A percentile compares a stretch with the other conserved stretches of the same genome.
Conservation (phyloP, 1,139 yeast species). For the Candida labiduridarum region DNA sequence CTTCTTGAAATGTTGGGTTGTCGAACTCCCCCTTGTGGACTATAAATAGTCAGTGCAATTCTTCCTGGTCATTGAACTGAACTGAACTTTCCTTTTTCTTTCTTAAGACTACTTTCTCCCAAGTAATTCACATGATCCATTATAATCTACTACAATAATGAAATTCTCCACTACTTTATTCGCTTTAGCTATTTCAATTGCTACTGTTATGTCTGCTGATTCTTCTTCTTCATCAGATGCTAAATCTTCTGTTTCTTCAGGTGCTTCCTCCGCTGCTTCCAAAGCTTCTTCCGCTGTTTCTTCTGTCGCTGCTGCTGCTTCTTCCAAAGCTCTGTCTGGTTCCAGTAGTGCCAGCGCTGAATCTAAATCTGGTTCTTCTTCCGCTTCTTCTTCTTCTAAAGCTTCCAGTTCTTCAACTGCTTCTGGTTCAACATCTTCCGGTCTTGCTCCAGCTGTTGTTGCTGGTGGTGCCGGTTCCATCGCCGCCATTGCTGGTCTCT, state of each 20-base stretch:
- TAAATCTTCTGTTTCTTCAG: constrained; percentile 11
- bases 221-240: constrained; percentile 11
- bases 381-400: constrained; percentile 19
- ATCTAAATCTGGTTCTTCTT: constrained; percentile 20
- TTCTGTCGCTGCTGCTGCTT: constrained; percentile 9
- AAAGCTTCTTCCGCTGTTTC: constrained; percentile 4
- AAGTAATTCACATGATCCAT: background rate
- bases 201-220: constrained; percentile 9
- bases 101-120: background rate
- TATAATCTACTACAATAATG: constrained; percentile 9
- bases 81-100: background rate
- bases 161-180: constrained; percentile 14
- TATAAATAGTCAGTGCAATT: background rate
- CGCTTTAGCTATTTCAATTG: constrained; percentile 12
- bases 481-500: constrained; percentile 32
- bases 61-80: no score
- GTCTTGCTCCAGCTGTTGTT: constrained; percentile 21
- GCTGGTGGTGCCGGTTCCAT: constrained; percentile 29
- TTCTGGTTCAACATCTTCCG: constrained; percentile 7
- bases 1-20: no score
- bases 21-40: background rate
- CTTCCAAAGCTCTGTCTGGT: constrained; percentile 18
- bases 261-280: constrained; percentile 10
- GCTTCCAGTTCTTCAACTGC: constrained; percentile 8
- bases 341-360: constrained; percentile 11